These are phyloP conservation scores for Fusarium liriodendri DNA, from an alignment of 2,329 filamentous ascomycete species.

Conservation along the genomic window DNA sequence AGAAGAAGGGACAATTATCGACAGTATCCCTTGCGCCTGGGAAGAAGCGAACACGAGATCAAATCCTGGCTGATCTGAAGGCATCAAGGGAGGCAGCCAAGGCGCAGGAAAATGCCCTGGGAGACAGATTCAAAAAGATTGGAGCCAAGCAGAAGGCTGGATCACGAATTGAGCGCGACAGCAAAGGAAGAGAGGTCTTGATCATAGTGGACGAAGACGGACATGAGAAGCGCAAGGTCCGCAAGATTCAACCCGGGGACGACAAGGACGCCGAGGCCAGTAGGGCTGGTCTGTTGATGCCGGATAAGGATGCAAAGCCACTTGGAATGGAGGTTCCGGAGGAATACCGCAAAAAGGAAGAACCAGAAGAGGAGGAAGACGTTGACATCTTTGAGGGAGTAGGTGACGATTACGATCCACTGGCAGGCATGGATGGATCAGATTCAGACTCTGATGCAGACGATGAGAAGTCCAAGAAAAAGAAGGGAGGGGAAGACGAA, in stretches of 20 bases:
- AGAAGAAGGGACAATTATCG: conserved; percentile 72
- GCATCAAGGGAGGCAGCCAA: conserved; percentile 71
- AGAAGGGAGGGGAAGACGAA: conserved; percentile 32
- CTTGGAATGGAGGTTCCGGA: conserved; percentile 76
- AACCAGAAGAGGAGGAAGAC: conserved; percentile 64
- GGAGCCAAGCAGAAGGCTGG: conserved; percentile 64
- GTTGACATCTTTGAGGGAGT: conserved; percentile 74
- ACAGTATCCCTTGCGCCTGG: conserved; percentile 63
- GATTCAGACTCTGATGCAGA: conserved; percentile 60
- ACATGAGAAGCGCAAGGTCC: conserved; percentile 73
- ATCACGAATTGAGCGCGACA: conserved; percentile 70
- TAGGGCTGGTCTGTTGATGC: conserved; percentile 60
- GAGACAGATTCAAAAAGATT: conserved; percentile 74
- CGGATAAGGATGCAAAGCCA: conserved; percentile 66
- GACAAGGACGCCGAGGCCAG: conserved; percentile 52
- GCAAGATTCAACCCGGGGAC: conserved; percentile 59
- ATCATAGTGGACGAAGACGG: conserved; percentile 75
- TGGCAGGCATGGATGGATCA: conserved; percentile 66
- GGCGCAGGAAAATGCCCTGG: conserved; percentile 63
- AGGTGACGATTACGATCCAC: conserved; percentile 74
- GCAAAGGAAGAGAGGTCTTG: conserved; percentile 70
- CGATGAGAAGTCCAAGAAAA: conserved; percentile 47
- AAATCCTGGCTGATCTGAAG: conserved; percentile 75
- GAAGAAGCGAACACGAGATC: conserved; percentile 72
- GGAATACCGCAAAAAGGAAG: conserved; percentile 61